phyloP scores from a whole-genome alignment of 2,329 filamentous ascomycete species.

The Ophiostoma perfectum region DNA sequence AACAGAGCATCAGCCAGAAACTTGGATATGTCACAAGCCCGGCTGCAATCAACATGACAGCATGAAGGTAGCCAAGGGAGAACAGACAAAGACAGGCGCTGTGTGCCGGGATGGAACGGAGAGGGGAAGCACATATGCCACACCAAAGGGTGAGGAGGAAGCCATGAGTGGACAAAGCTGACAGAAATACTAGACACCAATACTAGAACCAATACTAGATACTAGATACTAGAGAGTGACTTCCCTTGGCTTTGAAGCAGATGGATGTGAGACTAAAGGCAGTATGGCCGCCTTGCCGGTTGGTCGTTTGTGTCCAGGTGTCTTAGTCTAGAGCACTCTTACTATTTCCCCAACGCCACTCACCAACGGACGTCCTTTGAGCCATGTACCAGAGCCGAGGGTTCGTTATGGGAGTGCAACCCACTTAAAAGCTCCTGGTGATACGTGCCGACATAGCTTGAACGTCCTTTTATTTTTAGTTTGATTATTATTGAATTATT shows the following conservation, averaged over 20 bases:
- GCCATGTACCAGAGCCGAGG: not conserved
- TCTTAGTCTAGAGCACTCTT: not conserved
- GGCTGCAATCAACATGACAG: not conserved
- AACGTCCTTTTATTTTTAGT: not conserved
- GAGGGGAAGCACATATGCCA: not conserved
- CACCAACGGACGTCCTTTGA: not conserved
- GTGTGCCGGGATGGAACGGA: constrained; percentile 1
- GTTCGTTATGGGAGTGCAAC: no score
- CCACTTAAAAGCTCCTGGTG: no score
- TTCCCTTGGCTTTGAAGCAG: not conserved
- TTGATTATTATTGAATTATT: no score
- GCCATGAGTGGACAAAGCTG: not conserved
- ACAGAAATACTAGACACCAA: not conserved
- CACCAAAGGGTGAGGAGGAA: not conserved
- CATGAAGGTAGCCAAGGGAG: not conserved
- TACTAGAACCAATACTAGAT: not conserved
- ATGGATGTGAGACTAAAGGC: no score
- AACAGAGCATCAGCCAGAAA: not conserved
- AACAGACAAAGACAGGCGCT: not conserved
- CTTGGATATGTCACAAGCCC: not conserved
- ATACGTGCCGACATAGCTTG: not conserved
- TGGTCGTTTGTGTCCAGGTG: no score
- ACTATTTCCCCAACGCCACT: not conserved
- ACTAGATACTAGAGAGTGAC: not conserved
- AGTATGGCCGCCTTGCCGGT: no score